These are phyloP conservation scores for Cyclotella baltica DNA, from an alignment of 108 stramenopile genomes.

Conservation along the genomic window DNA sequence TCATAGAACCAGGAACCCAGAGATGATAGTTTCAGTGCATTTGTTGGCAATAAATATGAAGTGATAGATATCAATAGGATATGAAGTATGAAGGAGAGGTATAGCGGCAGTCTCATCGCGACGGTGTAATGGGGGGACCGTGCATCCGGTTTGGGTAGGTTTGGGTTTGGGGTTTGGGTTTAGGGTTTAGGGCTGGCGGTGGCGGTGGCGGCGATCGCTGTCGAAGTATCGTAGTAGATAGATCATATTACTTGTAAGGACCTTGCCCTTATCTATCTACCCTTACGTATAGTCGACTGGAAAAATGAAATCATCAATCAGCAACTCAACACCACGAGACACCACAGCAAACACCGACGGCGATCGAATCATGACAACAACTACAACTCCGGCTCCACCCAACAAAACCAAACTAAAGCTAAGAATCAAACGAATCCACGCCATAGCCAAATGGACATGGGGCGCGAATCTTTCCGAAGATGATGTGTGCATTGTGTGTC, in stretches of 20 bases:
- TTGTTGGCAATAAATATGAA: not conserved
- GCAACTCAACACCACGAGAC: not conserved
- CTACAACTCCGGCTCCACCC: not conserved
- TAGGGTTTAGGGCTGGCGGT: no score
- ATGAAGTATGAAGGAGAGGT: not conserved
- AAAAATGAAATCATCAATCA: no score
- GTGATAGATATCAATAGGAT: not conserved
- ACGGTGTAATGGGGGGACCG: not conserved
- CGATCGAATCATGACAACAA: not conserved
- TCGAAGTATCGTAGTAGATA: no score
- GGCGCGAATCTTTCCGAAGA: conserved; percentile 58
- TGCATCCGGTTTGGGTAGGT: no score
- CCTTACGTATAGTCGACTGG: no score
- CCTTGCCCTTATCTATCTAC: no score
- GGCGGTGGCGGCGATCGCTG: no score
- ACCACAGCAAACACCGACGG: not conserved
- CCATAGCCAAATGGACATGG: conserved; percentile 92
- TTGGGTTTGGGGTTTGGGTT: no score
- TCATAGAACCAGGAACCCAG: not conserved
- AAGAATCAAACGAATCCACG: conserved; percentile 80
- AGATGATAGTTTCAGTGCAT: not conserved
- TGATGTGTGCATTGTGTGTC: conserved; percentile 94
- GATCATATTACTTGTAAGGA: no score
- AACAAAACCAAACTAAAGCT: conserved; percentile 65
- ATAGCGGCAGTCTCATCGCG: no score